These are phyloP conservation scores for Gossypium stocksii DNA, from an alignment of 345 rosid genomes.

Conservation along the genomic window DNA sequence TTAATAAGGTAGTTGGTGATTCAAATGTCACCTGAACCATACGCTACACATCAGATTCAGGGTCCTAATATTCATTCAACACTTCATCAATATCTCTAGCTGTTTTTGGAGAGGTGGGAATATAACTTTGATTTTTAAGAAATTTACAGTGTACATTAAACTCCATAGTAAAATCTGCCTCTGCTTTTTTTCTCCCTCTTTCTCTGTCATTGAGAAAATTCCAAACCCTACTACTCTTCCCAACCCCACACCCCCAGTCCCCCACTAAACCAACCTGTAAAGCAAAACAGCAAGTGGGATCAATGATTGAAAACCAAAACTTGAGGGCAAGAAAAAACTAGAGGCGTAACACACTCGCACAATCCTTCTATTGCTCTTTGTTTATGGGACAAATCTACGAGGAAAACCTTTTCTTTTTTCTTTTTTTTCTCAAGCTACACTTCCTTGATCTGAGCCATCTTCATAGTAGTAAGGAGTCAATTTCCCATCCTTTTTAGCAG, in stretches of 20 bases:
- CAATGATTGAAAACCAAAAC: slow-evolving; percentile 19
- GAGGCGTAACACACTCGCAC: slow-evolving; percentile 7
- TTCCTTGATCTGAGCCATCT: slow-evolving; percentile 75
- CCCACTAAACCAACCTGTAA: slow-evolving; percentile 16
- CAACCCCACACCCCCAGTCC: neutral
- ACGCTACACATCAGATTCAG: neutral
- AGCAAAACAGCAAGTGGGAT: slow-evolving; percentile 19
- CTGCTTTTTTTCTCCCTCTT: neutral
- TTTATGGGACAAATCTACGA: neutral
- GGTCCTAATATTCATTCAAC: neutral
- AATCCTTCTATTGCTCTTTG: neutral
- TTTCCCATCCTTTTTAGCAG: slow-evolving; percentile 58
- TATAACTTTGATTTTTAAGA: neutral
- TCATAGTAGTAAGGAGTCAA: slow-evolving; percentile 84
- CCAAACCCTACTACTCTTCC: slow-evolving; percentile 7
- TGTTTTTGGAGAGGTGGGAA: neutral
- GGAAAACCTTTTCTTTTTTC: neutral
- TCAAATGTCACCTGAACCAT: slow-evolving; percentile 1
- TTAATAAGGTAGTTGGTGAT: neutral
- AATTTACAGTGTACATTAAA: slow-evolving; percentile 29
- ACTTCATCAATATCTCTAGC: too few relatives aligned
- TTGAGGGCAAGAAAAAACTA: slow-evolving; percentile 14
- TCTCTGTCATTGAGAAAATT: neutral
- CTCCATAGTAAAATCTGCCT: slow-evolving; percentile 7
- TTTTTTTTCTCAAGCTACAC: slow-evolving; percentile 46